A percentile compares a stretch with the other conserved stretches of the same genome.
phyloP scores from a whole-genome alignment of 2,329 filamentous ascomycete species.

The Talaromyces piceae region DNA sequence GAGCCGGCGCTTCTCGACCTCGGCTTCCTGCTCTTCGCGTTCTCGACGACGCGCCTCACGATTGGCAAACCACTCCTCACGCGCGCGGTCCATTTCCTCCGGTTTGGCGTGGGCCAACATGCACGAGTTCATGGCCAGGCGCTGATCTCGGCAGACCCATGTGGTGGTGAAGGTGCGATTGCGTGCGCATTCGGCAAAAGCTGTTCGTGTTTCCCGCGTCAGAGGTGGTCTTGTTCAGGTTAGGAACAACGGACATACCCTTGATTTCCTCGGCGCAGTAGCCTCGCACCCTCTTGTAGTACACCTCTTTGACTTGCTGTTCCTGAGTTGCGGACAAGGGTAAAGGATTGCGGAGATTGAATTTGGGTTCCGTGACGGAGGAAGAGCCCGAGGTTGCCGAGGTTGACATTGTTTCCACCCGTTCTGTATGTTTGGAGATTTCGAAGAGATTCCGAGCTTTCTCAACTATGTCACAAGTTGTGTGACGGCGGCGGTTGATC shows the following conservation, averaged over 20 bases:
- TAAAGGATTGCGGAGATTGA: conserved; percentile 61
- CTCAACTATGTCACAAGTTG: no score
- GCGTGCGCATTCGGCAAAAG: conserved; percentile 83
- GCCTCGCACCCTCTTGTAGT: conserved; percentile 68
- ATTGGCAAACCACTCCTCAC: conserved; percentile 86
- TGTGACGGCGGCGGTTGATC: not conserved
- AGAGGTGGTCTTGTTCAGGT: no score
- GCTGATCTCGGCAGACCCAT: conserved; percentile 73
- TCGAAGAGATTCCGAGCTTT: no score
- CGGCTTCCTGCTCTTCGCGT: conserved; percentile 53
- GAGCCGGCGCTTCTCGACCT: conserved; percentile 31
- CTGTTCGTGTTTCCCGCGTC: conserved; percentile 43
- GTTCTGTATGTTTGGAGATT: not conserved
- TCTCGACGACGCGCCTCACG: conserved; percentile 63
- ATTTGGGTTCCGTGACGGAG: conserved; percentile 15
- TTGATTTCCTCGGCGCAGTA: conserved; percentile 73
- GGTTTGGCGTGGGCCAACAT: conserved; percentile 83
- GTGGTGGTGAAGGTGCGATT: conserved; percentile 80
- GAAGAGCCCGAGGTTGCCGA: conserved; percentile 17
- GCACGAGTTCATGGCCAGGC: conserved; percentile 84
- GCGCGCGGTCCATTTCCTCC: conserved; percentile 75
- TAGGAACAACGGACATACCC: conserved; percentile 43
- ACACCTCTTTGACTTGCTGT: conserved; percentile 71
- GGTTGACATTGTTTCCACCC: conserved; percentile 15
- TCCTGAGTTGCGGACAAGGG: conserved; percentile 78